Percentiles rank a stretch among this genome's conserved stretches.
Conservation (phyloP, 2,329 filamentous ascomycete genomes). For the Coniochaeta prunicola region DNA sequence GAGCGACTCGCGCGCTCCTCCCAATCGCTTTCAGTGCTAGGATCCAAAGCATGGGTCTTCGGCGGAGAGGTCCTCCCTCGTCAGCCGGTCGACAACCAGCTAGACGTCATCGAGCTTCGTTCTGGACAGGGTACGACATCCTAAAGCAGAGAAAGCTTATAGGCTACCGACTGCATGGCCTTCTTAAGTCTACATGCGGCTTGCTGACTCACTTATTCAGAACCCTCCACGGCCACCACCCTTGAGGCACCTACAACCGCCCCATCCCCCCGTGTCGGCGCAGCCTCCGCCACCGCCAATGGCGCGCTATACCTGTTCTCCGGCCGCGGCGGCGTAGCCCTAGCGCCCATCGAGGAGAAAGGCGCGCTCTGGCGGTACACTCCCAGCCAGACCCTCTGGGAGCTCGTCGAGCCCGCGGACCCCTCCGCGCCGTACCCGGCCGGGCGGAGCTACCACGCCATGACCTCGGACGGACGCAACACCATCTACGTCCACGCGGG, state of each 20-base stretch:
- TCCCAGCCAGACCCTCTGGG: constrained; percentile 34
- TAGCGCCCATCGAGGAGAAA: constrained; percentile 52
- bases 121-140: background rate
- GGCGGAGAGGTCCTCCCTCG: constrained; percentile 44
- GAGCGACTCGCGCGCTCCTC: constrained; percentile 40
- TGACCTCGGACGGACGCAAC: constrained; percentile 27
- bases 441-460: constrained; percentile 50
- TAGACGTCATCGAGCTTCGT: constrained; percentile 30
- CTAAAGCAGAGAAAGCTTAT: background rate
- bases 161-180: too few species aligned
- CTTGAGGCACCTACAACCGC: constrained; percentile 13
- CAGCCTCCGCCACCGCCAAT: constrained; percentile 36
- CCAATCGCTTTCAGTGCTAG: constrained; percentile 34
- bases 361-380: constrained; percentile 52
- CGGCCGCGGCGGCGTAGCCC: constrained; percentile 51
- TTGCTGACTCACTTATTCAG: background rate
- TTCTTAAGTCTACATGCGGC: too few species aligned
- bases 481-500: constrained; percentile 55
- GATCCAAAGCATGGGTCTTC: constrained; percentile 34
- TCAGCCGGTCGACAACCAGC: constrained; percentile 40
- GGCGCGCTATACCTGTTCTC: constrained; percentile 53
- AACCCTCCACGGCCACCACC: constrained; percentile 9
- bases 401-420: constrained; percentile 28
- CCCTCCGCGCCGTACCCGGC: constrained; percentile 30
- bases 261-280: constrained; percentile 50